These are phyloP conservation scores for Kwoniella bestiolae DNA, from an alignment of 768 basidiomycete genomes.

Conservation along the genomic window DNA sequence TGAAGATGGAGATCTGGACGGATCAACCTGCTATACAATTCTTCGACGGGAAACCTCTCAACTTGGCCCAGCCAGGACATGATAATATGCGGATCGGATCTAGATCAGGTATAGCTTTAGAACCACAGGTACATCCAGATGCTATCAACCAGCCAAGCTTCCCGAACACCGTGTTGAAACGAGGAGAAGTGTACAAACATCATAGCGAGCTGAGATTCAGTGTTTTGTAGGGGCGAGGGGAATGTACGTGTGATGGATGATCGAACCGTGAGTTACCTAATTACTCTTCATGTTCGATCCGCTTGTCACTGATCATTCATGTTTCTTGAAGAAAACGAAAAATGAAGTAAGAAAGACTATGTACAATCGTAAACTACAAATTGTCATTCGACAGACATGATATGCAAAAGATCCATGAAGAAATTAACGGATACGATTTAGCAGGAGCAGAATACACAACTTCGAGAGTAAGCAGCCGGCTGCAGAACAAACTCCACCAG, in stretches of 20 bases:
- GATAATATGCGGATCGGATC: constrained; percentile 6
- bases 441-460: too few relatives aligned
- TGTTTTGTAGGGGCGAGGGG: not conserved
- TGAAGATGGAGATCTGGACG: constrained; percentile 27
- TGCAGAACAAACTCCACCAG: too few relatives aligned
- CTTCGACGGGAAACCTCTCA: constrained; percentile 20
- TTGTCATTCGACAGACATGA: too few relatives aligned
- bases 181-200: constrained; percentile 20
- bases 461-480: too few relatives aligned
- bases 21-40: constrained; percentile 25
- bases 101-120: constrained; percentile 13
- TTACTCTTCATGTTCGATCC: too few relatives aligned
- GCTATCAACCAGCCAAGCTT: constrained; percentile 15
- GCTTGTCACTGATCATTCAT: too few relatives aligned
- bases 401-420: too few relatives aligned
- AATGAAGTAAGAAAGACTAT: too few relatives aligned
- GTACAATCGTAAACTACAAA: too few relatives aligned
- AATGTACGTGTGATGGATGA: not conserved
- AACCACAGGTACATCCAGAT: constrained; percentile 22
- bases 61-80: constrained; percentile 6
- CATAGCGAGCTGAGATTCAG: constrained; percentile 14
- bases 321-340: too few relatives aligned
- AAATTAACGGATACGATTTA: too few relatives aligned
- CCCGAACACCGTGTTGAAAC: constrained; percentile 16
- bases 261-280: too few relatives aligned